These are phyloP conservation scores for Discostella pseudostelligera DNA, from an alignment of 108 stramenopile genomes.

Conservation along the genomic window DNA sequence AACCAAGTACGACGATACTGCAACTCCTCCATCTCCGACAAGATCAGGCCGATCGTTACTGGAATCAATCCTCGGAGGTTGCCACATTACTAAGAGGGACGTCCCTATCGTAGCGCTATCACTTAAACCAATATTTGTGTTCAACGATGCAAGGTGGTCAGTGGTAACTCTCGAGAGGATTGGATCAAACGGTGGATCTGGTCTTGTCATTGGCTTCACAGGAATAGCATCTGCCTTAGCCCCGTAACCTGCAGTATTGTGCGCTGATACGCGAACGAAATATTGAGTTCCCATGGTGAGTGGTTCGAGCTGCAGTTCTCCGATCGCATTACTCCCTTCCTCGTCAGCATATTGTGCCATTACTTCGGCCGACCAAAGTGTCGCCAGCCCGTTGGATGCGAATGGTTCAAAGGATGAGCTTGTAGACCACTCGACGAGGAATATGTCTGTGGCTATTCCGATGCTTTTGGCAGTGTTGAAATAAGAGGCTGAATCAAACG, in stretches of 20 bases:
- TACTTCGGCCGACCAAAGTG: conserved; percentile 37
- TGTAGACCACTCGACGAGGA: conserved; percentile 87
- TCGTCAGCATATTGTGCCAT: conserved; percentile 33
- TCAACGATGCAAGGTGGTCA: conserved; percentile 19
- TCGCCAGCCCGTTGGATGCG: background rate
- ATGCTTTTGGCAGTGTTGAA: conserved; percentile 28
- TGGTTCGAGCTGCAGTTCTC: conserved; percentile 48
- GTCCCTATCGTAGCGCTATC: conserved; percentile 41
- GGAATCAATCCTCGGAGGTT: conserved; percentile 44
- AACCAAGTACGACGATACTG: conserved; percentile 50
- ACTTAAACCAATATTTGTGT: conserved; percentile 9
- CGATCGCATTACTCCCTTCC: conserved; percentile 26
- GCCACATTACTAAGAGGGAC: conserved; percentile 50
- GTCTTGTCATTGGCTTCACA: conserved; percentile 51
- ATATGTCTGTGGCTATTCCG: conserved; percentile 68
- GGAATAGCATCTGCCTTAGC: conserved; percentile 32
- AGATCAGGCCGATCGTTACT: conserved; percentile 41
- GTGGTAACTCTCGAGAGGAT: conserved; percentile 30
- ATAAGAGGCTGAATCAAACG: conserved; percentile 32
- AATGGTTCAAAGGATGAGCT: conserved; percentile 16
- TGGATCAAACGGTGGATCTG: conserved; percentile 54
- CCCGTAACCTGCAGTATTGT: conserved; percentile 62
- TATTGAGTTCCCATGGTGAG: conserved; percentile 68
- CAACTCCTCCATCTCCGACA: conserved; percentile 58
- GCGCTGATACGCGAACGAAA: conserved; percentile 60